Base-by-base conservation (phyloP, 1,284 basidiomycete species). In the Heterobasidion occidentale region DNA sequence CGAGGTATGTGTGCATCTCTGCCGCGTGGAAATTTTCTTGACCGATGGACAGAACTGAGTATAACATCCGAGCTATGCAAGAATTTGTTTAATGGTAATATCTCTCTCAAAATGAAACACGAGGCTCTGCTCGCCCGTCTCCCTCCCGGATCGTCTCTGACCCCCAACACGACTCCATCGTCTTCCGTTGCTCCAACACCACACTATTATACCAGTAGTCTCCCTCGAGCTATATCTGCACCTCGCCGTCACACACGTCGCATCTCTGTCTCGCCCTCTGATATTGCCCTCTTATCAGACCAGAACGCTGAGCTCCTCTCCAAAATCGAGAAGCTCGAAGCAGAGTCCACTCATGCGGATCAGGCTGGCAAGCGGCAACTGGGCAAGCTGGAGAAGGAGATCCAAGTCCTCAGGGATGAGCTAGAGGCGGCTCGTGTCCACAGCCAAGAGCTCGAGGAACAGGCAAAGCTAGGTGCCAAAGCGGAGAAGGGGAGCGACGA, bases 261-360 rank as follows among this genome's bases (percentile, higher is more conserved):
- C 53, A 75, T 87, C 42, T 85, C 86, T 42, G 79, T 87, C 55
- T 83, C 85, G 2, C 81, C 82, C 0, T 70, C 76, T n/a, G 88
- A 91, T 56, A 76, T 92, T 33, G 79, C 82, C 3, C 73, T 77
- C 7, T 79, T 94, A 33, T 80, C 84, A 0, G 88, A 91, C 63
- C 88, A 92, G 70, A 94, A 94, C 64, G 83, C 86, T 0, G 86
- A 92, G 58, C 81, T 94, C 15, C 72, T 89, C 7, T 70, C 78
- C 20, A 88, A 90, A 61, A 74, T 94, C 7, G 84, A 90, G 65
- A 79, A 79, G 58, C 76, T 94, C 20, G 87, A 93, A 65, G 68
- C 77, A 0, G 90, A 92, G 60, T 81, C 89, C 6, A 70, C 72
- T 9, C 76, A 77, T 47, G 76, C 84, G 3, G 89, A 93, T 60